These are phyloP conservation scores for Boletus albobrunnescens DNA, from an alignment of 1,284 basidiomycete species.

Conservation along the genomic window DNA sequence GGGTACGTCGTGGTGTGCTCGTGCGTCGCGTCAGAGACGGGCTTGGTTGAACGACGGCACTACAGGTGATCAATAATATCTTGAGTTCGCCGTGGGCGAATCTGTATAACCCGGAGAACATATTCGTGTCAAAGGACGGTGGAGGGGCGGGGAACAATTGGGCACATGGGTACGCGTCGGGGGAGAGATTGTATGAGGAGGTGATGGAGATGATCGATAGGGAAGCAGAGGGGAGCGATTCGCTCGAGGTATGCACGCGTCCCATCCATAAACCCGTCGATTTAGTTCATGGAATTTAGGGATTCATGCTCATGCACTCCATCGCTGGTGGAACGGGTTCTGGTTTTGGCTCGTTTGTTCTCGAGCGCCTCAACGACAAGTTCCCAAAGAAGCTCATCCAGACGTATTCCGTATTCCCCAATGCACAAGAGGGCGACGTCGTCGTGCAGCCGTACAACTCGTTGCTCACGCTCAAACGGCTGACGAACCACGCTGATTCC, in stretches of 20 bases:
- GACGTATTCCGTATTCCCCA: constrained; percentile 99
- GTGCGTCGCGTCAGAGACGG: not conserved
- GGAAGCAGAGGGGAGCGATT: constrained; percentile 98
- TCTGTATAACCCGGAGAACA: constrained; percentile 98
- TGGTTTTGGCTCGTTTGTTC: constrained; percentile 93
- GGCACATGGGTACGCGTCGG: constrained; percentile 91
- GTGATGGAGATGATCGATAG: constrained; percentile 99
- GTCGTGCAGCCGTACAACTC: constrained; percentile 99
- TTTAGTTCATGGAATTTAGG: no score
- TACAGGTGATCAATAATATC: constrained; percentile 94
- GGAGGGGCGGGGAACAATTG: constrained; percentile 99
- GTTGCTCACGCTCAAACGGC: constrained; percentile 88
- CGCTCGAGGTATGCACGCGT: constrained; percentile 71
- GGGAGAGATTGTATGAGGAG: constrained; percentile 92
- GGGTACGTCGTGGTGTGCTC: constrained; percentile 54
- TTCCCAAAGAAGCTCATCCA: constrained; percentile 99
- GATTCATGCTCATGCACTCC: constrained; percentile 98
- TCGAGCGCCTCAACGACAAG: constrained; percentile 94
- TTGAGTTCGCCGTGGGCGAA: constrained; percentile 88
- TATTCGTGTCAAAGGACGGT: constrained; percentile 92
- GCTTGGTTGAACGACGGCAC: constrained; percentile 1
- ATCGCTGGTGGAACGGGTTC: constrained; percentile 99
- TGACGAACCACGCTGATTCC: constrained; percentile 95
- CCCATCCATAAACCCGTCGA: no score
- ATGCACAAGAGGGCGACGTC: constrained; percentile 86